Base-by-base conservation (phyloP, 306 rosid genomes). In the Hippophae tibetana region DNA sequence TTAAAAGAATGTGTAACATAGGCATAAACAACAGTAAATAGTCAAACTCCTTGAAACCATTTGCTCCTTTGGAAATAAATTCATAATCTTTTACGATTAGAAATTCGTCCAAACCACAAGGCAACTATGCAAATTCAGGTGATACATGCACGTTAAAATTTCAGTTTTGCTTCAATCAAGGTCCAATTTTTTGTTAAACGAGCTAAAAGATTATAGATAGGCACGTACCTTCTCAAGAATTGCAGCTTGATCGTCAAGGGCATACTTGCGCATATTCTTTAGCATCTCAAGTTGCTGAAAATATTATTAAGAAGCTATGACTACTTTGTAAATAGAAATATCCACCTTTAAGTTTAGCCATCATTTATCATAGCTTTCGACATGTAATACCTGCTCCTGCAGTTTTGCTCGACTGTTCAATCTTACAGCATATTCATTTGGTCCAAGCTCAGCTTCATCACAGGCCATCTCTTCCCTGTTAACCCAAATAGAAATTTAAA, bases 231-330 rank as follows among this genome's bases (percentile, higher is more conserved):
- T 87, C 76, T 85, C 85, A 42, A 90, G 87, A 54, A 87, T 78
- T 43, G 89, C 81, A 60, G 81, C 82, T 62, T 85, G 97, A 81
- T 84, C 94, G 55, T 87, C 89, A 58, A 81, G 63, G 64, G 77
- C 78, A 74, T 71, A 81, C 59, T 83, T 78, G 53, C 94, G 85
- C 94, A 87, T 81, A 68, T 64, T 63, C 79, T 70, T 78, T 61
- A 90, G 80, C 96, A 83, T 90, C 84, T 84, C 95, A 52, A 86
- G 72, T 81, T 90, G 97, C 97, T 90, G 74, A 41, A 68, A 52
- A 31, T 2, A 31, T 31, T 31, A 4, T 31, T 31, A 68, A 48
- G 10, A 62, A 60, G 51, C 11, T 41, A 42, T 27, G 23, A 27
- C 9, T 3, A 47, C 63, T 58, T 76, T 57, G 78, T 63, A 12